These are phyloP conservation scores for Colletotrichum phormii DNA, from an alignment of 2,329 filamentous ascomycete species.

Conservation along the genomic window DNA sequence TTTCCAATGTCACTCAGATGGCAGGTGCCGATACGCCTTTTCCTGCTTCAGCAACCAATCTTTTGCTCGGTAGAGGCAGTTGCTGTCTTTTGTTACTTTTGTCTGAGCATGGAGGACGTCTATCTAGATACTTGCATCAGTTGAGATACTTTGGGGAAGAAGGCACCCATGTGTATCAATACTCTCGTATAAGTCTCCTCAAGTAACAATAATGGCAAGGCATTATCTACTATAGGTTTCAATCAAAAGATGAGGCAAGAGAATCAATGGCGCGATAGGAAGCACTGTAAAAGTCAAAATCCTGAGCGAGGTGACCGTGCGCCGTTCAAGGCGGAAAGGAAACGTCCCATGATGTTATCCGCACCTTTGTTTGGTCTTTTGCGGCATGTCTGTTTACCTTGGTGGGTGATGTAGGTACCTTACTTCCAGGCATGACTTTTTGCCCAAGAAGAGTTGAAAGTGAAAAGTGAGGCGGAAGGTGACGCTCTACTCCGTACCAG, in stretches of 20 bases:
- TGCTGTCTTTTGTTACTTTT: not conserved
- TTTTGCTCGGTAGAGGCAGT: not conserved
- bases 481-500: not conserved
- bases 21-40: not conserved
- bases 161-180: no score
- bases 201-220: not conserved
- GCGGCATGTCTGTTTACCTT: not conserved
- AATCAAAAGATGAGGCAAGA: not conserved
- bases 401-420: no score
- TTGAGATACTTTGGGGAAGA: no score
- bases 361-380: not conserved
- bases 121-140: no score
- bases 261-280: not conserved
- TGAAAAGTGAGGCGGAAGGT: not conserved
- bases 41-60: not conserved
- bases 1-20: not conserved
- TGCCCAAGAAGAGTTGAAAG: not conserved
- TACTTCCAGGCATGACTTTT: not conserved
- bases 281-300: not conserved
- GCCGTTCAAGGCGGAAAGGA: not conserved
- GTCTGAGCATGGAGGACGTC: no score
- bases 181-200: no score
- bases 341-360: not conserved
- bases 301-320: not conserved
- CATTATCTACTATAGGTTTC: not conserved